Conservation (phyloP, 768 basidiomycete species). For the Tricholomella constricta region DNA sequence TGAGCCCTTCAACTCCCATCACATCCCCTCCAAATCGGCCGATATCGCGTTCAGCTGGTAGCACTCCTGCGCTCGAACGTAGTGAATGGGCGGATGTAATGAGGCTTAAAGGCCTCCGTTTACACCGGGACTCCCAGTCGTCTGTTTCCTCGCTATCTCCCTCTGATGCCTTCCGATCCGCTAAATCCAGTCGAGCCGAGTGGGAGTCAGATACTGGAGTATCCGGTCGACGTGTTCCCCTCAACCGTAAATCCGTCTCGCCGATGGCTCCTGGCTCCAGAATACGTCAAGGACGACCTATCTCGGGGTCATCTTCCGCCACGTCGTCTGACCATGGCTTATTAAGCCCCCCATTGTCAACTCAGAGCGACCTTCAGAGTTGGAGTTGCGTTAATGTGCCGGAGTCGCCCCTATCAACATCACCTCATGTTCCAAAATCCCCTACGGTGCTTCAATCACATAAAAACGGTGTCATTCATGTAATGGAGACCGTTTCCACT, state of each 20-base stretch:
- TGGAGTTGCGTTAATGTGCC: slow-evolving; percentile 34
- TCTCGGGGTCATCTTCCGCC: slow-evolving; percentile 41
- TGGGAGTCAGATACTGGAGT: slow-evolving; percentile 55
- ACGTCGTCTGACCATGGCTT: slow-evolving; percentile 42
- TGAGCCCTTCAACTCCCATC: slow-evolving; percentile 53
- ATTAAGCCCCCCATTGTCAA: slow-evolving; percentile 31
- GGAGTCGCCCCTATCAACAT: slow-evolving; percentile 41
- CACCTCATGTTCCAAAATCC: slow-evolving; percentile 40
- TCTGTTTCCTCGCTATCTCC: slow-evolving; percentile 66
- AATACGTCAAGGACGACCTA: slow-evolving; percentile 36
- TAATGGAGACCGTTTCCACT: slow-evolving; percentile 26
- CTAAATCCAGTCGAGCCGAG: slow-evolving; percentile 45
- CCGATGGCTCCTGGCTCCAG: slow-evolving; percentile 66
- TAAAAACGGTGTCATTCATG: slow-evolving; percentile 26
- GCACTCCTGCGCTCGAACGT: slow-evolving; percentile 33
- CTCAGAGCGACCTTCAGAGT: slow-evolving; percentile 19
- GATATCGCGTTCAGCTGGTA: slow-evolving; percentile 35
- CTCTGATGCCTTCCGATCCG: slow-evolving; percentile 45
- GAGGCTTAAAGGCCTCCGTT: slow-evolving; percentile 36
- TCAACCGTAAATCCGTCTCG: slow-evolving; percentile 70
- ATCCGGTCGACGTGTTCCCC: slow-evolving; percentile 57
- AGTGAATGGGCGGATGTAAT: slow-evolving; percentile 54
- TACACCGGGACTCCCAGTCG: slow-evolving; percentile 60
- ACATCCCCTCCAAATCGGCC: slow-evolving; percentile 32
- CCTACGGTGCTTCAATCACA: slow-evolving; percentile 30